phyloP scores from a whole-genome alignment of 768 basidiomycete species.

The Rhodotorula diobovata region DNA sequence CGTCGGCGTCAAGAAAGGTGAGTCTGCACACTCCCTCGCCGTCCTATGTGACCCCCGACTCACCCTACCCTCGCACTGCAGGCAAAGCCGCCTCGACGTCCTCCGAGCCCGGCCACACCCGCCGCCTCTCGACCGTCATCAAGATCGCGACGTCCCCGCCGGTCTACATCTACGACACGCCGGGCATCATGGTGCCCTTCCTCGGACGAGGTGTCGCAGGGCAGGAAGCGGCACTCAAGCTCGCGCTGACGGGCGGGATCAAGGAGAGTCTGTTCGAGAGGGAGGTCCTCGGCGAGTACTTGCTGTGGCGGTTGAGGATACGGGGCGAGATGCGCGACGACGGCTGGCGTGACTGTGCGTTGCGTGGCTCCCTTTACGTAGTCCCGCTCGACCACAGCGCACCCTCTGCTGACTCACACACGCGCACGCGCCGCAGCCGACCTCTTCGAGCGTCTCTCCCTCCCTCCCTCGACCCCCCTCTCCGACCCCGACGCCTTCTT shows the following conservation, averaged over 20 bases:
- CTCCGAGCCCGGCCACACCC: slow-evolving; percentile 83
- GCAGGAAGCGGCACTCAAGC: slow-evolving; percentile 84
- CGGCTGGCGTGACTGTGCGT: slow-evolving; percentile 46
- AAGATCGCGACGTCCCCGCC: slow-evolving; percentile 71
- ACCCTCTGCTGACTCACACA: not conserved
- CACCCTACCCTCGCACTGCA: not conserved
- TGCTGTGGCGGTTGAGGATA: slow-evolving; percentile 47
- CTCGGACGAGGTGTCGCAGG: slow-evolving; percentile 78
- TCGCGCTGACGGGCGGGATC: slow-evolving; percentile 78
- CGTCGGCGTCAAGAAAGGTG: slow-evolving; percentile 81
- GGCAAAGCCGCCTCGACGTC: slow-evolving; percentile 88
- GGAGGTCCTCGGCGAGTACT: slow-evolving; percentile 49
- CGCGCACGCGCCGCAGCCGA: slow-evolving; percentile 5
- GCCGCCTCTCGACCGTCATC: slow-evolving; percentile 77
- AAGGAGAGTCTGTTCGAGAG: slow-evolving; percentile 48
- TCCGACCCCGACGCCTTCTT: slow-evolving; percentile 64
- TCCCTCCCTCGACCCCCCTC: slow-evolving; percentile 29
- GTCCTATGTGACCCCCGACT: not conserved
- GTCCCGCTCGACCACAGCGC: too few species aligned
- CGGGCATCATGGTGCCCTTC: slow-evolving; percentile 95
- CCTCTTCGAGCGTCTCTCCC: slow-evolving; percentile 23
- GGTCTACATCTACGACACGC: slow-evolving; percentile 91
- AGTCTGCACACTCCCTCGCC: slow-evolving; percentile 44
- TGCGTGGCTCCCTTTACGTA: too few species aligned
- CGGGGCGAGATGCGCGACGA: slow-evolving; percentile 38